phyloP scores from a whole-genome alignment of 352 stramenopile genomes.

The Phytophthora megakarya region DNA sequence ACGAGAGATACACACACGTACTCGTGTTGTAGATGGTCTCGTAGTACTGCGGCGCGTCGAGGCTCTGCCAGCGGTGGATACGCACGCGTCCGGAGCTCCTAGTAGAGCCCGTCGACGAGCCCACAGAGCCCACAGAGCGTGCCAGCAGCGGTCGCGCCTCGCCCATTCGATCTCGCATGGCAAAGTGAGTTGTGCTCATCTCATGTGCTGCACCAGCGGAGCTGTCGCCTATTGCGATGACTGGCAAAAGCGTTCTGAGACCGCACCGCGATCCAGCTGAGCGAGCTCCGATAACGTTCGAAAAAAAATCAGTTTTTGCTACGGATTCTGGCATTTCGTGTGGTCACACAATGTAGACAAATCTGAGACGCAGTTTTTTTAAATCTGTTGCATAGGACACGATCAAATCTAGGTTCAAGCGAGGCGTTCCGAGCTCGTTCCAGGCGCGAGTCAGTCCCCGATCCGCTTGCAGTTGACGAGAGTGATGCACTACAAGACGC shows the following conservation, averaged over 20 bases:
- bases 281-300: conserved; percentile 11
- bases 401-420: conserved; percentile 30
- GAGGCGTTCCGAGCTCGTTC: conserved; percentile 12
- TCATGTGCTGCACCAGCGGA: conserved; percentile 4
- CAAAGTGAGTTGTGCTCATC: conserved; percentile 11
- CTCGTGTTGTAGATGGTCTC: conserved; percentile 42
- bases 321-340: conserved; percentile 5
- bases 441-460: conserved; percentile 13
- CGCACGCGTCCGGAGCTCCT: conserved; percentile 36
- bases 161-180: conserved; percentile 7
- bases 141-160: conserved; percentile 36
- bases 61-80: conserved; percentile 32
- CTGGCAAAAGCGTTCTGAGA: not conserved
- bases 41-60: conserved; percentile 40
- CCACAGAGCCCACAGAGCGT: conserved; percentile 25
- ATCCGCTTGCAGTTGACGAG: conserved; percentile 7
- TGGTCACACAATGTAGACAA: not conserved
- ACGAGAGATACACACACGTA: conserved; percentile 4
- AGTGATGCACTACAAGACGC: conserved; percentile 87
- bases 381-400: conserved; percentile 27
- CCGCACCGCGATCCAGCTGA: conserved; percentile 5
- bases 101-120: conserved; percentile 28
- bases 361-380: not conserved
- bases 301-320: too few species aligned
- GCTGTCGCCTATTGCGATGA: conserved; percentile 6